Evolutionary conservation across 495 filamentous ascomycete genomes (phyloP).

Genomic region (Neurospora hispaniola): DNA sequence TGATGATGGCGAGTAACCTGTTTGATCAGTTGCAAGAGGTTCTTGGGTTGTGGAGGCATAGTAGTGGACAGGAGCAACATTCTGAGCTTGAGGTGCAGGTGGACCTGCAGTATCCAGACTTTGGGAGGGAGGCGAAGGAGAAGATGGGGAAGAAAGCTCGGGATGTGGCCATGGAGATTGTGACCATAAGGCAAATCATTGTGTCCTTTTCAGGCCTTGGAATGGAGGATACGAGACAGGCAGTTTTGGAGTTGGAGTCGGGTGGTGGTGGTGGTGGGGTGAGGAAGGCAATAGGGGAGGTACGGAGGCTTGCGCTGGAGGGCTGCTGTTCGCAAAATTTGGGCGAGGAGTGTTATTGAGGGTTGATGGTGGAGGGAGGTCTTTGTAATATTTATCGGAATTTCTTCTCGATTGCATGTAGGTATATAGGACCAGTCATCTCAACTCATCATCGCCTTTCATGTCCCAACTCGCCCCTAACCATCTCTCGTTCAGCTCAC

Average conservation of each 20-base stretch:
- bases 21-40: slow-evolving; percentile 8
- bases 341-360: background rate
- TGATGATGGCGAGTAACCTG: slow-evolving; percentile 6
- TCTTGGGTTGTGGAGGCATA: background rate
- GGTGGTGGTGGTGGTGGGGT: background rate
- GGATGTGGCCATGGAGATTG: background rate
- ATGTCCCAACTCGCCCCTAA: background rate
- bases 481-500: background rate
- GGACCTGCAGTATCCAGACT: background rate
- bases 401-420: background rate
- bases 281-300: background rate
- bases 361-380: background rate
- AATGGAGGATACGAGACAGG: background rate
- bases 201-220: background rate
- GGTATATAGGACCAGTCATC: background rate
- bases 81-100: background rate
- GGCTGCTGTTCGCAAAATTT: background rate
- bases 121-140: slow-evolving; percentile 1
- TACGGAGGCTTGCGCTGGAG: background rate
- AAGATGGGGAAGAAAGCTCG: background rate
- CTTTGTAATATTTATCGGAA: background rate
- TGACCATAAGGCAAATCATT: background rate
- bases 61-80: background rate
- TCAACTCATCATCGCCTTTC: background rate
- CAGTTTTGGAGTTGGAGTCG: background rate